Evolutionary conservation across 2,329 filamentous ascomycete species (phyloP).

Genomic region (Proliferodiscus dingleyae): DNA sequence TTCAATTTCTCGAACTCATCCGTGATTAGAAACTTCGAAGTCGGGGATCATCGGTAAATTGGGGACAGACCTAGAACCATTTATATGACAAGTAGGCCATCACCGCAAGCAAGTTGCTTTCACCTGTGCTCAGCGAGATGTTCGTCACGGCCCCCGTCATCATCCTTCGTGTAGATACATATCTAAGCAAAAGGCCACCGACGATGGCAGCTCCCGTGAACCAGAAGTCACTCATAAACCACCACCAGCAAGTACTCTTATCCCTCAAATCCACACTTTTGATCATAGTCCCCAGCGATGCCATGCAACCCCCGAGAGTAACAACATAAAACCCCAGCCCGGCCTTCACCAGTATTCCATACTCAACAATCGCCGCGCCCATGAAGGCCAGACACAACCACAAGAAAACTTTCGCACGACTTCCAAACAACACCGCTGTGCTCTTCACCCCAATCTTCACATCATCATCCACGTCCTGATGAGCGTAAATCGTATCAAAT

Average conservation of each 20-base stretch:
- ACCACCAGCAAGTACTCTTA: neutral
- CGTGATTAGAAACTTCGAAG: no score
- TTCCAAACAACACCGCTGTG: neutral
- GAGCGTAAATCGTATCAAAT: constrained; percentile 2
- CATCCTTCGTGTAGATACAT: neutral
- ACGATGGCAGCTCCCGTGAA: neutral
- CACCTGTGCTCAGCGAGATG: no score
- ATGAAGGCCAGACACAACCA: neutral
- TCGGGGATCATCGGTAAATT: no score
- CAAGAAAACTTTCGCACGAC: neutral
- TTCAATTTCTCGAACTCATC: no score
- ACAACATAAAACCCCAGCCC: neutral
- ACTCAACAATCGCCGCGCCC: neutral
- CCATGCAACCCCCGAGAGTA: neutral
- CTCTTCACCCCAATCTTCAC: neutral
- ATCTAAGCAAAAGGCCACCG: neutral
- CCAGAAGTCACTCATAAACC: neutral
- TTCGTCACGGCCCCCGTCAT: no score
- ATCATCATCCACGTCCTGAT: neutral
- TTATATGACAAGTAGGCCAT: no score
- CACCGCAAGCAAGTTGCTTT: no score
- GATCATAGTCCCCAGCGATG: neutral
- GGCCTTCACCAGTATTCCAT: neutral
- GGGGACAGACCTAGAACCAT: no score
- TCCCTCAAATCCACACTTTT: neutral